A percentile compares a stretch with the other conserved stretches of the same genome.
Evolutionary conservation across 2,329 filamentous ascomycete genomes (phyloP).

Genomic region (Aquanectria penicillioides): DNA sequence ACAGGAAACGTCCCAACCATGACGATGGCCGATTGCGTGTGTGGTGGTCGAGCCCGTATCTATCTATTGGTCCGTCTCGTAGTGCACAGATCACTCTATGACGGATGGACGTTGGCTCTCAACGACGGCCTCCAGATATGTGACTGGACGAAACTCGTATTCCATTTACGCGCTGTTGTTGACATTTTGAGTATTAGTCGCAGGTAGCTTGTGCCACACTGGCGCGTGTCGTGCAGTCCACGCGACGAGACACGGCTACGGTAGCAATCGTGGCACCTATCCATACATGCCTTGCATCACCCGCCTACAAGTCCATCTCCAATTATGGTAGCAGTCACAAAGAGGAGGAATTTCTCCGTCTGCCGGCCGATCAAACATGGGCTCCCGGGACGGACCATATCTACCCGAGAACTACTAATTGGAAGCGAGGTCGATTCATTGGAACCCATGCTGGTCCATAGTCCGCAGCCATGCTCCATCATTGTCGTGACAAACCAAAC

Average conservation of each 20-base stretch:
- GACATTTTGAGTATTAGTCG: too few relatives aligned
- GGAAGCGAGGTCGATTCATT: slow-evolving; percentile 9
- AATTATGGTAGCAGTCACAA: not conserved
- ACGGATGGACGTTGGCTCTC: not conserved
- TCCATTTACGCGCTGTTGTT: not conserved
- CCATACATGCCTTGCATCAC: too few relatives aligned
- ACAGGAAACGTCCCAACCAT: too few relatives aligned
- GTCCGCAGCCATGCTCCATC: too few relatives aligned
- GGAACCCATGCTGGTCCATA: not conserved
- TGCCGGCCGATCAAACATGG: slow-evolving; percentile 11
- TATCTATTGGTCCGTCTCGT: not conserved
- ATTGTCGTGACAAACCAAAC: too few relatives aligned
- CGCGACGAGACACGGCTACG: too few relatives aligned
- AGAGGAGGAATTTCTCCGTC: slow-evolving; percentile 7
- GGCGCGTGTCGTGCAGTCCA: too few relatives aligned
- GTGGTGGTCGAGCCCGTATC: not conserved
- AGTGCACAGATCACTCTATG: slow-evolving; percentile 12
- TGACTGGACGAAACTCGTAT: not conserved
- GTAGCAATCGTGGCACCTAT: too few relatives aligned
- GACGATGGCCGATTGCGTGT: too few relatives aligned
- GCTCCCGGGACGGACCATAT: not conserved
- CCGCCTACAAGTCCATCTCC: not conserved
- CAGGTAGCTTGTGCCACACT: too few relatives aligned
- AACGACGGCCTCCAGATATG: too few relatives aligned
- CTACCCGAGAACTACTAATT: not conserved